phyloP scores from a whole-genome alignment of 2,329 filamentous ascomycete genomes.

The Pseudohalonectria lignicola region DNA sequence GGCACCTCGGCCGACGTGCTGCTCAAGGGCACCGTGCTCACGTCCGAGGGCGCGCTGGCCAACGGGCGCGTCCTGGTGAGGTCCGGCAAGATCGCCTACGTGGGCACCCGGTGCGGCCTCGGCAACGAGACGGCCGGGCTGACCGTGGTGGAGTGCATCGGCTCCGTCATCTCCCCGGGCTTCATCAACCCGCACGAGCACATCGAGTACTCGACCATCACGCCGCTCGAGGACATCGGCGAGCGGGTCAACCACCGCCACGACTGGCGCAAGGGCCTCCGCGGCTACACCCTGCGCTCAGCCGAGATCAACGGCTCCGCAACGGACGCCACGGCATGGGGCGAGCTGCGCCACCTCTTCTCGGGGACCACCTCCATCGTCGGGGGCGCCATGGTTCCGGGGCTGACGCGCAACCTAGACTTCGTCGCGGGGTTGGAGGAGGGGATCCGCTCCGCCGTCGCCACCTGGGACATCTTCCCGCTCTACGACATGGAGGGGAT shows the following conservation, averaged over 20 bases:
- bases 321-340: slow-evolving; percentile 12
- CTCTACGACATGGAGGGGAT: slow-evolving; percentile 13
- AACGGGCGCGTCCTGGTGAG: slow-evolving; percentile 4
- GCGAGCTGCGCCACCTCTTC: slow-evolving; percentile 17
- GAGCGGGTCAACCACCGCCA: slow-evolving; percentile 14
- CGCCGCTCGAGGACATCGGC: slow-evolving; percentile 12
- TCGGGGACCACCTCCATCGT: slow-evolving; percentile 18
- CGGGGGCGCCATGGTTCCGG: slow-evolving; percentile 14
- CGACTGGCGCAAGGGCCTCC: slow-evolving; percentile 16
- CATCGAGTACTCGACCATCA: slow-evolving; percentile 14
- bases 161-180: slow-evolving; percentile 16
- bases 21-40: slow-evolving; percentile 6
- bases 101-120: slow-evolving; percentile 4
- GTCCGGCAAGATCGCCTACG: slow-evolving; percentile 2
- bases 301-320: slow-evolving; percentile 12
- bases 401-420: slow-evolving; percentile 17
- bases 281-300: slow-evolving; percentile 9
- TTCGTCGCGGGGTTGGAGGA: slow-evolving; percentile 12
- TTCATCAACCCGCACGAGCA: slow-evolving; percentile 20
- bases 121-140: slow-evolving; percentile 2
- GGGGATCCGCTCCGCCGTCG: slow-evolving; percentile 7
- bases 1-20: neutral
- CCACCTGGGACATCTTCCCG: slow-evolving; percentile 14
- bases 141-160: slow-evolving; percentile 13
- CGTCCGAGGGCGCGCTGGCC: slow-evolving; percentile 2